Evolutionary conservation across 164 flowering plant genomes (phyloP).

Genomic region (Annona squamosa): DNA sequence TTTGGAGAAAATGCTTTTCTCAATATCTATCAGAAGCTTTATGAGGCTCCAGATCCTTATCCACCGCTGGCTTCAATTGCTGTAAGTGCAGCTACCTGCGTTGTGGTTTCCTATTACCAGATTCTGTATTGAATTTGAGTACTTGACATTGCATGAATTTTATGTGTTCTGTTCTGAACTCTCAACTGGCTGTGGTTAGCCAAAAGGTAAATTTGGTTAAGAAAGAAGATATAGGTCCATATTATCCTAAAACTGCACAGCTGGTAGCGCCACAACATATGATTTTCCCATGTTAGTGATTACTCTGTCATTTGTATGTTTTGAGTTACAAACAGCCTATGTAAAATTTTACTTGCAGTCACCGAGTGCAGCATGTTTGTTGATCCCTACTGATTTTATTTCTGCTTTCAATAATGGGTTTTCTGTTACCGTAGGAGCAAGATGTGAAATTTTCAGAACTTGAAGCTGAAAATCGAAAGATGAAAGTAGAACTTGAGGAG

Average conservation of each 20-base stretch:
- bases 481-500: conserved; percentile 98
- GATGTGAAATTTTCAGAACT: conserved; percentile 69
- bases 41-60: conserved; percentile 99
- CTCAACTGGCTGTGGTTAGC: not conserved
- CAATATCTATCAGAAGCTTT: conserved; percentile 92
- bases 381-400: not conserved
- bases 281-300: not conserved
- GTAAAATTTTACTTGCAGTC: not conserved
- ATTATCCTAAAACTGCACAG: not conserved
- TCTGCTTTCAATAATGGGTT: not conserved
- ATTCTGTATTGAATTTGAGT: not conserved
- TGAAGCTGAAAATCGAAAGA: conserved; percentile 89
- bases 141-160: not conserved
- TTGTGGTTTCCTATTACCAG: not conserved
- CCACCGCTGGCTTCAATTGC: conserved; percentile 85
- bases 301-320: too few relatives aligned
- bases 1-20: conserved; percentile 99
- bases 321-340: too few relatives aligned
- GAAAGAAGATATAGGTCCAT: not conserved
- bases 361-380: not conserved
- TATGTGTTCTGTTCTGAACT: not conserved
- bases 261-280: not conserved
- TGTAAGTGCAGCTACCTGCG: conserved; percentile 39
- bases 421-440: conserved; percentile 60
- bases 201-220: not conserved